These are phyloP conservation scores for Malus hybrid DNA, from an alignment of 331 rosid genomes.

Conservation along the genomic window DNA sequence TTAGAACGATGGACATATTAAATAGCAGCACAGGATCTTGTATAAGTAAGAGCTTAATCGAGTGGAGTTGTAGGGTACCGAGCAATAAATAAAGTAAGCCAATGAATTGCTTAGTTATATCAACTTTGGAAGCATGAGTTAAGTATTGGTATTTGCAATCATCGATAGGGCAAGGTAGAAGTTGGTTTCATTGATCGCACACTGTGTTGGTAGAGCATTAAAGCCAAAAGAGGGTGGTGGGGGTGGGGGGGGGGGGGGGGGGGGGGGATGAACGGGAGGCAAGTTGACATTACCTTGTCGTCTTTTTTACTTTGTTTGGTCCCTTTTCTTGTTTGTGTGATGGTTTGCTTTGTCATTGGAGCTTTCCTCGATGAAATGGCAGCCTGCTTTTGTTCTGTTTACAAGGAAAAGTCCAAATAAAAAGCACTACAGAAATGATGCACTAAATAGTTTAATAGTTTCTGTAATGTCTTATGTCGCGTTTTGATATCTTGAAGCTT, in stretches of 20 bases:
- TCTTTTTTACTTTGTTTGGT: not conserved
- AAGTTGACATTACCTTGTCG: not conserved
- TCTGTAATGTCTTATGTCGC: not conserved
- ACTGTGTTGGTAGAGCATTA: not conserved
- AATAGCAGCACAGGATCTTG: not conserved
- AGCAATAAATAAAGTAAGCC: not conserved
- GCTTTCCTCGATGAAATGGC: not conserved
- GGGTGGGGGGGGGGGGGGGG: not conserved
- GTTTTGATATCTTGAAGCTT: not conserved
- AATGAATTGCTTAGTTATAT: not conserved
- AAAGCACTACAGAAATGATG: not conserved
- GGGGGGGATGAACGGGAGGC: not conserved
- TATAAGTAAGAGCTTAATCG: not conserved
- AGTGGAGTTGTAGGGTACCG: not conserved
- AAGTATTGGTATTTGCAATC: not conserved
- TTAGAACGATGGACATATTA: not conserved
- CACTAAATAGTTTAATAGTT: not conserved
- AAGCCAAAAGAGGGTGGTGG: not conserved
- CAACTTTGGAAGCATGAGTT: not conserved
- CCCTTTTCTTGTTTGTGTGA: not conserved
- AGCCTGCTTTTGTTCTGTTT: not conserved
- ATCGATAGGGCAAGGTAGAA: not conserved
- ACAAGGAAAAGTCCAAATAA: not conserved
- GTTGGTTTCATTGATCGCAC: not conserved
- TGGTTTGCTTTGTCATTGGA: not conserved